Evolutionary conservation across 1,284 basidiomycete genomes (phyloP).

Genomic region (Fomitopsis schrenkii): DNA sequence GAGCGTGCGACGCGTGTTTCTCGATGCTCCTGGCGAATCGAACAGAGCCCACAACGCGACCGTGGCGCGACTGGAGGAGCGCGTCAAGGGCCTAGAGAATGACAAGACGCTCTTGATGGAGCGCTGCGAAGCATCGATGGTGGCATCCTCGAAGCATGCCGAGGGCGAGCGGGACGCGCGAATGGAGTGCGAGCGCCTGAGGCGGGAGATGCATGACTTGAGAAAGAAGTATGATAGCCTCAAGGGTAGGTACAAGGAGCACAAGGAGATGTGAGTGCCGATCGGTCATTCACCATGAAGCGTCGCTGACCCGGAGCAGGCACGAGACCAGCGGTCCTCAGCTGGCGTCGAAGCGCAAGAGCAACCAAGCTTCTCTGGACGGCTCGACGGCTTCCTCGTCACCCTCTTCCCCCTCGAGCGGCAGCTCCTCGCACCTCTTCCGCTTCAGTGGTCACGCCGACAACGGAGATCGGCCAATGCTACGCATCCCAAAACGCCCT

Average conservation of each 20-base stretch:
- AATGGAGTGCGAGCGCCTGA: constrained; percentile 23
- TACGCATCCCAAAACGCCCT: constrained; percentile 26
- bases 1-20: constrained; percentile 51
- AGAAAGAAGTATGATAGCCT: constrained; percentile 26
- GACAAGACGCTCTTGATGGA: constrained; percentile 40
- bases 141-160: constrained; percentile 25
- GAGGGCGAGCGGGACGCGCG: constrained; percentile 32
- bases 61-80: constrained; percentile 29
- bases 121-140: constrained; percentile 34
- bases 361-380: constrained; percentile 20
- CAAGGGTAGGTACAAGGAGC: constrained; percentile 22
- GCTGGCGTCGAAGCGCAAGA: constrained; percentile 19
- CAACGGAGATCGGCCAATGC: constrained; percentile 10
- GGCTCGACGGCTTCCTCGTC: constrained; percentile 3
- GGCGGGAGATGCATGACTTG: constrained; percentile 24
- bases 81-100: constrained; percentile 29
- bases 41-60: constrained; percentile 23
- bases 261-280: constrained; percentile 20
- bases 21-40: constrained; percentile 31
- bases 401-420: neutral
- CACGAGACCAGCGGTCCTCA: neutral
- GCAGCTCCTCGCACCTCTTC: neutral
- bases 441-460: neutral
- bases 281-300: neutral
- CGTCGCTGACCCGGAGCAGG: neutral